Percentiles rank a stretch among this genome's conserved stretches.
Conservation (phyloP, 495 filamentous ascomycete genomes). For the Aspergillus coremiiformis region DNA sequence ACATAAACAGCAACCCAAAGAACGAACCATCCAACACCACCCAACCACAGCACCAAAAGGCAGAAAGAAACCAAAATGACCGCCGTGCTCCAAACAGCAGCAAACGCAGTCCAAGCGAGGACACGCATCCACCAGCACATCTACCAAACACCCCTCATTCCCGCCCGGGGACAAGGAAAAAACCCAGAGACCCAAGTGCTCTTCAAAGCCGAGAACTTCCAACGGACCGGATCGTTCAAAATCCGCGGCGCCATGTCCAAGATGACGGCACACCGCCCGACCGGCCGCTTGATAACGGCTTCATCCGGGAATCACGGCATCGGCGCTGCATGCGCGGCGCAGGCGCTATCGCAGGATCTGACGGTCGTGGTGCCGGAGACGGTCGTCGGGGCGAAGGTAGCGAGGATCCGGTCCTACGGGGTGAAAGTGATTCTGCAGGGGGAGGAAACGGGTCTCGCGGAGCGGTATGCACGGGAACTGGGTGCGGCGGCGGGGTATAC, state of each 20-base stretch:
- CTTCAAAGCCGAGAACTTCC: constrained; percentile 6
- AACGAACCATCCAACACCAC: no score
- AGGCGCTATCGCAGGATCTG: neutral
- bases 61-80: no score
- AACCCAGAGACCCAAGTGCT: neutral
- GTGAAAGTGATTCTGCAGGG: neutral
- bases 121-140: neutral
- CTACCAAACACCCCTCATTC: neutral
- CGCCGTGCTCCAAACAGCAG: neutral
- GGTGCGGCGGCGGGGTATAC: neutral
- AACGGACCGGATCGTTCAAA: constrained; percentile 4
- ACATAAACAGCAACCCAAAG: no score
- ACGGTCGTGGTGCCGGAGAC: neutral
- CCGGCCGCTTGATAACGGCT: neutral
- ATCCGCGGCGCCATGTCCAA: constrained; percentile 5
- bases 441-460: neutral
- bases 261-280: neutral
- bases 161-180: neutral
- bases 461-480: neutral
- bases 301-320: constrained; percentile 3
- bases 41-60: no score
- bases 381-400: neutral
- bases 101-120: neutral
- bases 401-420: neutral
- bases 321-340: neutral